Conservation (phyloP, 352 stramenopile genomes). For the Phytophthora sp. region DNA sequence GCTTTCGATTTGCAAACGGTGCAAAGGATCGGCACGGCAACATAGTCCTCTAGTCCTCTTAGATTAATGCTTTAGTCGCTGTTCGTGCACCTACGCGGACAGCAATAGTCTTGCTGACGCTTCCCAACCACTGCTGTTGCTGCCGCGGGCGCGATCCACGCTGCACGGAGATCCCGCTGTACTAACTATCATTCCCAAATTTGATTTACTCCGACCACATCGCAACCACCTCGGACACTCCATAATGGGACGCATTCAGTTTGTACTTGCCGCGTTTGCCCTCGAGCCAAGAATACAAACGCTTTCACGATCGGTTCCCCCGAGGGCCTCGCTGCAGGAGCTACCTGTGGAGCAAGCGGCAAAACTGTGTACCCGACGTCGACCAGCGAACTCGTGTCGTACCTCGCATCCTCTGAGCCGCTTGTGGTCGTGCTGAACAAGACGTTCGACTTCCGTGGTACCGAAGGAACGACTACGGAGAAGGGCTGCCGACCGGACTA, state of each 20-base stretch:
- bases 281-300: conserved; percentile 7
- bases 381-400: conserved; percentile 34
- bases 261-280: conserved; percentile 4
- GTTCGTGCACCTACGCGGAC: too few species aligned
- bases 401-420: conserved; percentile 26
- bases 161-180: too few species aligned
- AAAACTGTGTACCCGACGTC: conserved; percentile 33
- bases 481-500: conserved; percentile 35
- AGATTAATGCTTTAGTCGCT: background rate
- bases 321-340: conserved; percentile 30
- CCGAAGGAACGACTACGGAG: conserved; percentile 44
- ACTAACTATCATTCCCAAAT: conserved; percentile 33
- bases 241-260: conserved; percentile 19
- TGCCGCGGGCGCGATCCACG: background rate
- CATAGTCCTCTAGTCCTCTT: too few species aligned
- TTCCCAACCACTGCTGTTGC: too few species aligned
- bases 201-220: conserved; percentile 7
- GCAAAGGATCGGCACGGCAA: conserved; percentile 1
- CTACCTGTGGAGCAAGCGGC: conserved; percentile 36
- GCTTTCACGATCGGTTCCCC: conserved; percentile 27
- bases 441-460: conserved; percentile 44
- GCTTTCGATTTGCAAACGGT: conserved; percentile 15
- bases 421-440: conserved; percentile 41
- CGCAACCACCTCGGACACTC: too few species aligned
- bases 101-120: too few species aligned